phyloP scores from a whole-genome alignment of 2,329 filamentous ascomycete species.

The Drechmeria coniospora region DNA sequence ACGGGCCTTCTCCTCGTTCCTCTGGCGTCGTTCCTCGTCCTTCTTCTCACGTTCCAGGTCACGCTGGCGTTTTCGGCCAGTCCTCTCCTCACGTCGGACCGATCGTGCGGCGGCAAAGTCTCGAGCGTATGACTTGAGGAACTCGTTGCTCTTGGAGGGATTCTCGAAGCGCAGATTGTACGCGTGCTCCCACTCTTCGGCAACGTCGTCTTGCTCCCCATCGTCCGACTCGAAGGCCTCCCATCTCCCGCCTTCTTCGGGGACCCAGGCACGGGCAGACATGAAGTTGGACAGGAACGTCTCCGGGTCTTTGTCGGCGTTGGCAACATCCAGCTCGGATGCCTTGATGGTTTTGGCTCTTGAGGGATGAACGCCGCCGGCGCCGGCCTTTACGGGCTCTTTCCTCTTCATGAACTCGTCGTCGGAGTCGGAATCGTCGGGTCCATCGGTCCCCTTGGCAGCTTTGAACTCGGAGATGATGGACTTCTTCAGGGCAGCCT shows the following conservation, averaged over 20 bases:
- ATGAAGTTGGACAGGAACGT: conserved; percentile 91
- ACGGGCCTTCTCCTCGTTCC: conserved; percentile 67
- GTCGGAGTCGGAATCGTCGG: conserved; percentile 39
- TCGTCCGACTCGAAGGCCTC: conserved; percentile 88
- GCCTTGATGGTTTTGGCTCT: conserved; percentile 30
- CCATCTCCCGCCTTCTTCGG: conserved; percentile 48
- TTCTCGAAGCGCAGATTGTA: conserved; percentile 97
- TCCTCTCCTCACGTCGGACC: conserved; percentile 72
- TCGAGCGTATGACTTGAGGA: conserved; percentile 76
- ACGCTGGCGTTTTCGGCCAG: conserved; percentile 58
- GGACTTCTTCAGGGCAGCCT: conserved; percentile 63
- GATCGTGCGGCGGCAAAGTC: conserved; percentile 69
- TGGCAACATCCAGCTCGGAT: conserved; percentile 49
- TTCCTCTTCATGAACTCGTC: conserved; percentile 63
- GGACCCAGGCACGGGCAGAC: conserved; percentile 79
- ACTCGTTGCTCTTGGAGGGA: conserved; percentile 73
- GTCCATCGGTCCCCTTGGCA: conserved; percentile 27
- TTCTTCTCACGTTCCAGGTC: conserved; percentile 64
- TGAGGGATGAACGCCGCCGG: conserved; percentile 40
- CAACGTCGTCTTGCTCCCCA: conserved; percentile 63
- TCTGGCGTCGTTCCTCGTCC: conserved; percentile 61
- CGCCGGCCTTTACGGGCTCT: conserved; percentile 24
- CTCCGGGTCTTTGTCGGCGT: conserved; percentile 80
- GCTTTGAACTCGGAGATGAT: conserved; percentile 72
- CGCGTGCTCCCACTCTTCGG: conserved; percentile 78